phyloP scores from a whole-genome alignment of 257 asterid species.

The Verbena officinalis region DNA sequence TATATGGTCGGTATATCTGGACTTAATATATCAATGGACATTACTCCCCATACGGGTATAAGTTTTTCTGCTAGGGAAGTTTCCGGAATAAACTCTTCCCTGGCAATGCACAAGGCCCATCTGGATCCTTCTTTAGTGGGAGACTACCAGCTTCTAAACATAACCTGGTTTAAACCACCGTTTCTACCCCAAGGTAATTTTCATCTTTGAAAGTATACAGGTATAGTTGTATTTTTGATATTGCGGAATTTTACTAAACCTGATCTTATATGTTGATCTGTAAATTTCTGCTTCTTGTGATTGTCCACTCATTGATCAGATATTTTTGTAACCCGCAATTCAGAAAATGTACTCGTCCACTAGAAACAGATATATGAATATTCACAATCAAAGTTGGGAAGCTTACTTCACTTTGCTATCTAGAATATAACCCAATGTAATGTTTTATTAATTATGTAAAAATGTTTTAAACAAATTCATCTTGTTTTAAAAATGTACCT shows the following conservation, averaged over 20 bases:
- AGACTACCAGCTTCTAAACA: constrained; percentile 74
- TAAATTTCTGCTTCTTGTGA: neutral
- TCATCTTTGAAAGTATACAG: constrained; percentile 20
- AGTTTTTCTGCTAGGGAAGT: constrained; percentile 74
- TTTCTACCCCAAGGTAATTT: constrained; percentile 67
- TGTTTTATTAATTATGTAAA: constrained; percentile 5
- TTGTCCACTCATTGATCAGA: constrained; percentile 12
- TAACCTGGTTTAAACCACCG: constrained; percentile 80
- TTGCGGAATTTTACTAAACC: constrained; percentile 7
- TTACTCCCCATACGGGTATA: constrained; percentile 74
- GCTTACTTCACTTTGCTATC: constrained; percentile 12
- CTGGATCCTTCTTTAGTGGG: constrained; percentile 82
- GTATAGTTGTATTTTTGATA: constrained; percentile 6
- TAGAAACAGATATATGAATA: neutral
- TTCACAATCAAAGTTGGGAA: constrained; percentile 15
- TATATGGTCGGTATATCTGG: constrained; percentile 71
- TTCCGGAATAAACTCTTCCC: constrained; percentile 63
- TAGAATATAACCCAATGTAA: constrained; percentile 4
- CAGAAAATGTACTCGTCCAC: neutral
- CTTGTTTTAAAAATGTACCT: no score
- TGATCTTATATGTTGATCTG: constrained; percentile 7
- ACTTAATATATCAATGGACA: constrained; percentile 94
- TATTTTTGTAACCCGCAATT: neutral
- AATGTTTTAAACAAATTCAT: no score
- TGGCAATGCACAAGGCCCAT: constrained; percentile 60